Evolutionary conservation across 441 rosid genomes (phyloP).

Genomic region (Brassica balearica): DNA sequence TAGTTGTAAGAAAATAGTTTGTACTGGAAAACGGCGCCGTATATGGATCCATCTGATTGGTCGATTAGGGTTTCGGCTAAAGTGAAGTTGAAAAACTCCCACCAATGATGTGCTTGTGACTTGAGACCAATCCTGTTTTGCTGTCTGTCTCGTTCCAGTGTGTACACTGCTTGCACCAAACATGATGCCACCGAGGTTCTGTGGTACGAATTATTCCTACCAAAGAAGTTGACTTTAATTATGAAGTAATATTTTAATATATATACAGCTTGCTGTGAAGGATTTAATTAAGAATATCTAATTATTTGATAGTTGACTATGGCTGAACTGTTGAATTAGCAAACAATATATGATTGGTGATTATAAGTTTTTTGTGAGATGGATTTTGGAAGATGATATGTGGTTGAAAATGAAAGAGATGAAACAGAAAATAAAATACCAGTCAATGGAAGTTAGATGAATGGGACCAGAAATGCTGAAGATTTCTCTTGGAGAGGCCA

Average conservation of each 20-base stretch:
- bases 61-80: slow-evolving; percentile 46
- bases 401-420: slow-evolving; percentile 10
- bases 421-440: slow-evolving; percentile 42
- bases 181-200: slow-evolving; percentile 55
- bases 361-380: slow-evolving; percentile 16
- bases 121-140: slow-evolving; percentile 43
- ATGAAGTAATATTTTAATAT: neutral
- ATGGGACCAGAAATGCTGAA: slow-evolving; percentile 59
- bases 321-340: slow-evolving; percentile 13
- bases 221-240: slow-evolving; percentile 26
- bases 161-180: slow-evolving; percentile 59
- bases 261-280: neutral
- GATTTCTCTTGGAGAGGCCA: slow-evolving; percentile 49
- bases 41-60: slow-evolving; percentile 53
- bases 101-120: slow-evolving; percentile 60
- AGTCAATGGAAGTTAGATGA: slow-evolving; percentile 51
- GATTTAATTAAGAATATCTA: neutral
- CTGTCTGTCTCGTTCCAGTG: slow-evolving; percentile 60
- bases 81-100: slow-evolving; percentile 60
- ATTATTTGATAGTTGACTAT: slow-evolving; percentile 5
- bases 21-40: slow-evolving; percentile 55
- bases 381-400: slow-evolving; percentile 27
- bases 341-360: neutral
- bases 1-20: slow-evolving; percentile 21
- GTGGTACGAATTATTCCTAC: slow-evolving; percentile 52